phyloP scores from a whole-genome alignment of 208 protist genomes.

The Leishmania amazonensis region DNA sequence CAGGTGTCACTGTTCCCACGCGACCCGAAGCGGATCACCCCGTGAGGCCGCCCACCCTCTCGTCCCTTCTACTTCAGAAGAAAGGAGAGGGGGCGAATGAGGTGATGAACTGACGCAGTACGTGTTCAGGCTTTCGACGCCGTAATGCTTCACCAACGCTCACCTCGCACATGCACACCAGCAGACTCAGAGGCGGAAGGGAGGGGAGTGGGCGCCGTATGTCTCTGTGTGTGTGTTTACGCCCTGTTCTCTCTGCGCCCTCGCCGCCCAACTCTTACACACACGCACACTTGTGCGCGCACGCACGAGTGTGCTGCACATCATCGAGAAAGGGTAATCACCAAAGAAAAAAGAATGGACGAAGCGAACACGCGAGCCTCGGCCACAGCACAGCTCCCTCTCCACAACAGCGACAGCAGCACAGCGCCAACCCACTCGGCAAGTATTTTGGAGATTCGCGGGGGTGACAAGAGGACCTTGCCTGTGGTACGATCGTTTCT shows the following conservation, averaged over 20 bases:
- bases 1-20: slow-evolving; percentile 98
- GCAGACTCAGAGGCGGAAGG: not conserved
- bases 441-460: not conserved
- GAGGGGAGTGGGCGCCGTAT: not conserved
- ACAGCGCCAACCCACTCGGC: not conserved
- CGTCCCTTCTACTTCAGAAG: not conserved
- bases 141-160: not conserved
- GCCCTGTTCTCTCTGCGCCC: not conserved
- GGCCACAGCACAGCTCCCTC: not conserved
- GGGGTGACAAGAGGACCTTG: not conserved
- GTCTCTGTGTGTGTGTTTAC: not conserved
- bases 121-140: not conserved
- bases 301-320: not conserved
- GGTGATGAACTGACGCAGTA: not conserved
- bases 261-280: not conserved
- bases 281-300: not conserved
- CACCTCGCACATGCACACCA: not conserved
- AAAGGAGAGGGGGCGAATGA: not conserved
- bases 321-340: not conserved
- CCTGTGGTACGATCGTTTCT: not conserved
- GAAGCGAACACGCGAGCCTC: not conserved
- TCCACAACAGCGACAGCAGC: not conserved
- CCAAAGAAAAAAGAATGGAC: not conserved
- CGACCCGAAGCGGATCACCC: slow-evolving; percentile 94
- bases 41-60: not conserved